phyloP scores from a whole-genome alignment of 148 eudicot species.

The Pouteria glomerata region DNA sequence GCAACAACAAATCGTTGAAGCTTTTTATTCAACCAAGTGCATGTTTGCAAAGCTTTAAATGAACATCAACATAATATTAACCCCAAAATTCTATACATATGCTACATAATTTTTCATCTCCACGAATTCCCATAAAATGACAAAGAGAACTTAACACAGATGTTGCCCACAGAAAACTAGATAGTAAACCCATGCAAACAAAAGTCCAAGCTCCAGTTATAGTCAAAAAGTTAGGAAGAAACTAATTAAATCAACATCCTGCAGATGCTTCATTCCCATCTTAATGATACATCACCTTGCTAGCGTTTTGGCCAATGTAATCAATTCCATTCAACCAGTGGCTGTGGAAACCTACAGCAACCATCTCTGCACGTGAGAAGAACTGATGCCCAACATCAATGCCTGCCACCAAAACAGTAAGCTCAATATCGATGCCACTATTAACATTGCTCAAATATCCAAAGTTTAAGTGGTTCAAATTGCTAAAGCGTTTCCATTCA shows the following conservation, averaged over 20 bases:
- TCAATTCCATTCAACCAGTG: slow-evolving; percentile 97
- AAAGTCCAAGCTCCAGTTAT: background rate
- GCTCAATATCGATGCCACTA: background rate
- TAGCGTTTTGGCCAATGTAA: slow-evolving; percentile 38
- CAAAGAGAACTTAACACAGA: background rate
- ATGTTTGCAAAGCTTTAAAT: background rate
- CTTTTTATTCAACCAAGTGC: background rate
- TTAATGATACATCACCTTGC: slow-evolving; percentile 23
- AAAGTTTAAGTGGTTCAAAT: slow-evolving; percentile 1
- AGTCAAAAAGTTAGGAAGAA: background rate
- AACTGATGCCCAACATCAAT: slow-evolving; percentile 93
- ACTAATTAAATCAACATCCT: background rate
- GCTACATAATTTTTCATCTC: background rate
- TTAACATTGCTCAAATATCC: background rate
- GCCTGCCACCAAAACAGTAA: slow-evolving; percentile 38
- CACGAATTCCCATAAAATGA: background rate
- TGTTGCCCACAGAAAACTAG: background rate
- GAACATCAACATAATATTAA: background rate
- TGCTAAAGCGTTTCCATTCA: slow-evolving; percentile 89
- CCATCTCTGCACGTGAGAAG: slow-evolving; percentile 91
- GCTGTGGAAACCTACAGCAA: slow-evolving; percentile 69
- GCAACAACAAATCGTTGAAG: background rate
- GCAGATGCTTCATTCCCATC: background rate
- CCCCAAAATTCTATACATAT: background rate
- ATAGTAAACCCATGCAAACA: slow-evolving; percentile 4